Conservation (phyloP, 1,139 yeast species). For the Scheffersomyces titani region DNA sequence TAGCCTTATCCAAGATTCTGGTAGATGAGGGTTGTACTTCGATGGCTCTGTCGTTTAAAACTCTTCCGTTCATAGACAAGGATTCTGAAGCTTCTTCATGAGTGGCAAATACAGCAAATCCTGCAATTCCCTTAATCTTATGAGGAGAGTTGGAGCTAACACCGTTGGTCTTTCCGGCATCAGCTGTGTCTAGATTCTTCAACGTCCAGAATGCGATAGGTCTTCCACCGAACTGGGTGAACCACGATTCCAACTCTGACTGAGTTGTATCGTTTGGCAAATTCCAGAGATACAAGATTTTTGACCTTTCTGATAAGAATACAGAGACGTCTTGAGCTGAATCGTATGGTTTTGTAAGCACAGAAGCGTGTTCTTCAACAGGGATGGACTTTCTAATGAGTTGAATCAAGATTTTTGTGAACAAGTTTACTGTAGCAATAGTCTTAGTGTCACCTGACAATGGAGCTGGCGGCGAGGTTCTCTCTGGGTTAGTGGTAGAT, state of each 20-base stretch:
- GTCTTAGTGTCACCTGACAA: slow-evolving; percentile 13
- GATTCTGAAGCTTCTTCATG: slow-evolving; percentile 88
- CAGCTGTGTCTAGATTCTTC: slow-evolving; percentile 53
- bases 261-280: slow-evolving; percentile 87
- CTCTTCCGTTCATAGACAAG: slow-evolving; percentile 76
- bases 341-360: slow-evolving; percentile 75
- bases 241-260: slow-evolving; percentile 89
- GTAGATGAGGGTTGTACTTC: slow-evolving; percentile 89
- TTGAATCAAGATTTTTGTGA: slow-evolving; percentile 48
- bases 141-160: slow-evolving; percentile 8
- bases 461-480: slow-evolving; percentile 6
- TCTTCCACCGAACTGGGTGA: slow-evolving; percentile 80
- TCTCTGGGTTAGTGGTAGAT: slow-evolving; percentile 10
- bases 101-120: slow-evolving; percentile 81
- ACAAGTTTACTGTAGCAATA: slow-evolving; percentile 18
- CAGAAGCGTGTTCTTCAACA: slow-evolving; percentile 50
- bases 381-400: slow-evolving; percentile 59
- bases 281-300: slow-evolving; percentile 75
- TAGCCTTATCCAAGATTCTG: slow-evolving; percentile 75
- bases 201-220: slow-evolving; percentile 92
- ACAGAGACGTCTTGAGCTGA: slow-evolving; percentile 66
- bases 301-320: slow-evolving; percentile 72
- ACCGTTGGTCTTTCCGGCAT: slow-evolving; percentile 12
- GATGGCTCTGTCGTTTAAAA: slow-evolving; percentile 68
- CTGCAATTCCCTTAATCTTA: slow-evolving; percentile 46